Conservation (phyloP, 1,284 basidiomycete genomes). For the Fomitopsis schrenkii region DNA sequence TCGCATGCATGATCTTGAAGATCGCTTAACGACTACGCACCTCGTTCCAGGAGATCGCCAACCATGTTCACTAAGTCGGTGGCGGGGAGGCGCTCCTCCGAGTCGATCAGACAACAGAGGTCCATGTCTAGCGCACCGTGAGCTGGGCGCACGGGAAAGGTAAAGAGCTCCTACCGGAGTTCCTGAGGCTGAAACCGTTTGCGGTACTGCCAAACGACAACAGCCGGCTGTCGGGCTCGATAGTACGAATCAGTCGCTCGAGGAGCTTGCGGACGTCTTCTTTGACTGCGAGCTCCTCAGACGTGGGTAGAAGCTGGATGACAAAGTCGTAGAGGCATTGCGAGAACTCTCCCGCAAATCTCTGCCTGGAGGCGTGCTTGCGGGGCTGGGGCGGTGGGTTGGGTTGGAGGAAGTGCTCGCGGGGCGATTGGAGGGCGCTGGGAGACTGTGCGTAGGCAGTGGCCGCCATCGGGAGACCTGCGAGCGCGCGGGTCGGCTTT, state of each 20-base stretch:
- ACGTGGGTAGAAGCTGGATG: constrained; percentile 83
- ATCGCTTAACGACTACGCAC: constrained; percentile 38
- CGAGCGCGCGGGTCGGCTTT: neutral
- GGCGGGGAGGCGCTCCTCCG: constrained; percentile 70
- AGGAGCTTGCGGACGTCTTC: constrained; percentile 94
- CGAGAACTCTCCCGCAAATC: constrained; percentile 66
- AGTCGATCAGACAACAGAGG: constrained; percentile 92
- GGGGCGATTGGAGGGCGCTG: constrained; percentile 15
- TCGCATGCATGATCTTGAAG: constrained; percentile 3
- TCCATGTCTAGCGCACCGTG: constrained; percentile 80
- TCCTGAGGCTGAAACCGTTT: constrained; percentile 90
- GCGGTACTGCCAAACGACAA: constrained; percentile 94
- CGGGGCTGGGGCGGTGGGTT: constrained; percentile 27
- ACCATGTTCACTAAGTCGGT: constrained; percentile 93
- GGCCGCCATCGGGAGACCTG: constrained; percentile 13
- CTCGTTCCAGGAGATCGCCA: constrained; percentile 88
- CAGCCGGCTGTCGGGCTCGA: constrained; percentile 89
- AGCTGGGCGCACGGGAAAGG: constrained; percentile 5
- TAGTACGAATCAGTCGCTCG: constrained; percentile 90
- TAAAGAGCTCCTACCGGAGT: constrained; percentile 69
- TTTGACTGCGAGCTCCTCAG: constrained; percentile 90
- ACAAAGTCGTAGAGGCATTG: constrained; percentile 79
- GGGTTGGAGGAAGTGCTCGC: constrained; percentile 21
- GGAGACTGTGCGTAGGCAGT: constrained; percentile 18
- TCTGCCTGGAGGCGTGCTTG: constrained; percentile 43